These are phyloP conservation scores for Metahyphopichia silvanorum DNA, from an alignment of 805 yeast species.

Conservation along the genomic window DNA sequence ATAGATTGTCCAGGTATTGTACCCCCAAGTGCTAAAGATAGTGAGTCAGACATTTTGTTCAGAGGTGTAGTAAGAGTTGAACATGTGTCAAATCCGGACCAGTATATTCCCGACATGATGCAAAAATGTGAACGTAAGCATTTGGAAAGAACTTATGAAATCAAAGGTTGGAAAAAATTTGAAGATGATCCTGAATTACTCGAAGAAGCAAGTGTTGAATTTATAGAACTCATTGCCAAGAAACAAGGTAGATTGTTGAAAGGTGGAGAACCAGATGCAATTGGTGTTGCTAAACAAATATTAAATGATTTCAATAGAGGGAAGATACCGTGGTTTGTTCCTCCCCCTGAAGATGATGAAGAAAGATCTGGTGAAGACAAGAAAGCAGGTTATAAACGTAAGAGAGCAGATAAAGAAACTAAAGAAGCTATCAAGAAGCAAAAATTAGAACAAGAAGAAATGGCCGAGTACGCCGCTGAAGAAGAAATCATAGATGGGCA, in stretches of 20 bases:
- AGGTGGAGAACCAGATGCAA: constrained; percentile 98
- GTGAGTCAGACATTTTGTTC: constrained; percentile 87
- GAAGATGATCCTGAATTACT: constrained; percentile 47
- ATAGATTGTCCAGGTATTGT: constrained; percentile 99
- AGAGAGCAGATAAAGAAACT: constrained; percentile 48
- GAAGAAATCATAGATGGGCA: constrained; percentile 19
- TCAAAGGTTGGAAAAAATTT: constrained; percentile 74
- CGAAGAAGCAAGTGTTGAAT: constrained; percentile 53
- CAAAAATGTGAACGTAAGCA: constrained; percentile 84
- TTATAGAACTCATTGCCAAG: constrained; percentile 85
- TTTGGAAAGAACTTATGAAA: constrained; percentile 91
- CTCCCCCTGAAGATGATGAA: constrained; percentile 79
- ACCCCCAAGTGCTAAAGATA: constrained; percentile 87
- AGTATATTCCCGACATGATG: constrained; percentile 84
- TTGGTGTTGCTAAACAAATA: constrained; percentile 85
- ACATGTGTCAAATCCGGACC: constrained; percentile 93
- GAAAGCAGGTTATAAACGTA: constrained; percentile 51
- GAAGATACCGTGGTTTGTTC: constrained; percentile 95
- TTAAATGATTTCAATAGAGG: constrained; percentile 96
- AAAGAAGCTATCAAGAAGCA: constrained; percentile 23
- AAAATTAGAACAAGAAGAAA: constrained; percentile 17
- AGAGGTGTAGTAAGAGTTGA: constrained; percentile 99
- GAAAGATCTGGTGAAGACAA: constrained; percentile 56
- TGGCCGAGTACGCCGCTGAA: constrained; percentile 9
- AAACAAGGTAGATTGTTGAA: constrained; percentile 89